Base-by-base conservation (phyloP, 2,329 filamentous ascomycete species). In the Balansia obtecta region DNA sequence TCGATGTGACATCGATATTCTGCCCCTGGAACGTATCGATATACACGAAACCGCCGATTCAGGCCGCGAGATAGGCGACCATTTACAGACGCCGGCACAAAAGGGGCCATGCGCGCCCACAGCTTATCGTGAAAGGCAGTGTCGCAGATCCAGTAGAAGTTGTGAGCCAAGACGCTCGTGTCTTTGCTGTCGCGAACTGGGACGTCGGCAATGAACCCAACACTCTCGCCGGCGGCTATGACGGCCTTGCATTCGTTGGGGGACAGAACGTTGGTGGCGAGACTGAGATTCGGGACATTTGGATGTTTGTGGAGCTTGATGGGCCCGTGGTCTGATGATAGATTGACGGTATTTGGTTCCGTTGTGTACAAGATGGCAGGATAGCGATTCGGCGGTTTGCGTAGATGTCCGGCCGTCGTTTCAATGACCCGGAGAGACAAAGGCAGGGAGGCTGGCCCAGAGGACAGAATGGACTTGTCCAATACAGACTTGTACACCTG, bases 111-210 rank as follows among this genome's bases (percentile, higher is more conserved):
- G 13, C 83, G 74, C 0, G 68, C 63, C 83, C 83, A 86, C 1
- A 86, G 69, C 13, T 68, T 72, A 51, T 82, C 74, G 57, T 82
- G 77, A 61, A 86, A 85, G 0, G 71, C 69, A 20, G 71, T 68
- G 56, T 86, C 83, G 12, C 81, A 71, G 9, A 86, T 71, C 83
- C 83, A 86, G 68, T 86, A 86, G 57, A 86, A 85, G 63, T 86
- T 86, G 67, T 86, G 83, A 0, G 83, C 83, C 1, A 86, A 64
- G 45, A 86, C 74, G 58, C 80, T 84, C 22, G 73, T 71, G 49
- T 84, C 80, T 15, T 78, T 79, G 50, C 82, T 79, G n/a, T 80
- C 77, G 2, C 80, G 76, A 32, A 86, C 67, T 0, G 83, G 83
- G 0, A 80, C 79, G 57, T 87, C 83, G 0, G 83, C 83, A 0